Conservation (phyloP, 495 filamentous ascomycete species). For the Penicillium goetzii region DNA sequence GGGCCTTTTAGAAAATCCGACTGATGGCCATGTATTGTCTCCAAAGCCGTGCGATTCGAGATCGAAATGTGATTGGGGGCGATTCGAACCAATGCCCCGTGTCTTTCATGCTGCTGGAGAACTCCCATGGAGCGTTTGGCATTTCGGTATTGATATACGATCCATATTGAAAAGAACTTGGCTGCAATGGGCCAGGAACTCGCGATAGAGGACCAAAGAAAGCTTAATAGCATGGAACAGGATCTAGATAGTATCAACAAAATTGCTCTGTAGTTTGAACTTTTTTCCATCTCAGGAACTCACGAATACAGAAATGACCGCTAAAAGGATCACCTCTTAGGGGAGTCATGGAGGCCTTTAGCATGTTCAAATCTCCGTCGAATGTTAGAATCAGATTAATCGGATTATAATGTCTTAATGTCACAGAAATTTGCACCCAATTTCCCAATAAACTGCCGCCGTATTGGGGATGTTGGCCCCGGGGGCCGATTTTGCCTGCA, state of each 20-base stretch:
- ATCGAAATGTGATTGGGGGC: conserved; percentile 15
- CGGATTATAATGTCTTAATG: too few species aligned
- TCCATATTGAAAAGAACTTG: conserved; percentile 12
- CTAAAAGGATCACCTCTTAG: neutral
- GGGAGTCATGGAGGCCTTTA: neutral
- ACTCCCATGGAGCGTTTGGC: neutral
- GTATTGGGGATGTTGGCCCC: neutral
- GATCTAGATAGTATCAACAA: neutral
- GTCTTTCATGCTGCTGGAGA: conserved; percentile 3
- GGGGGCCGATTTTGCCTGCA: neutral
- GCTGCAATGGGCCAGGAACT: conserved; percentile 4
- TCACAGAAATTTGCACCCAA: neutral
- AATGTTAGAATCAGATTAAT: too few species aligned
- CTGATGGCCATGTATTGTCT: conserved; percentile 12
- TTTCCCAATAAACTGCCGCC: neutral
- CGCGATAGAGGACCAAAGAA: neutral
- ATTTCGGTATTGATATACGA: conserved; percentile 6
- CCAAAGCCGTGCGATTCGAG: neutral
- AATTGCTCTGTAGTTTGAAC: neutral
- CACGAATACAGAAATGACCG: neutral
- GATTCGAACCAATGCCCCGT: conserved; percentile 1
- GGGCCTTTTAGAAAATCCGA: conserved; percentile 10
- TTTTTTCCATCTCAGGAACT: neutral
- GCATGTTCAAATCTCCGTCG: neutral
- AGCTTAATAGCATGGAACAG: neutral